These are phyloP conservation scores for Manihot esculenta DNA, from an alignment of 441 rosid genomes.

Conservation along the genomic window DNA sequence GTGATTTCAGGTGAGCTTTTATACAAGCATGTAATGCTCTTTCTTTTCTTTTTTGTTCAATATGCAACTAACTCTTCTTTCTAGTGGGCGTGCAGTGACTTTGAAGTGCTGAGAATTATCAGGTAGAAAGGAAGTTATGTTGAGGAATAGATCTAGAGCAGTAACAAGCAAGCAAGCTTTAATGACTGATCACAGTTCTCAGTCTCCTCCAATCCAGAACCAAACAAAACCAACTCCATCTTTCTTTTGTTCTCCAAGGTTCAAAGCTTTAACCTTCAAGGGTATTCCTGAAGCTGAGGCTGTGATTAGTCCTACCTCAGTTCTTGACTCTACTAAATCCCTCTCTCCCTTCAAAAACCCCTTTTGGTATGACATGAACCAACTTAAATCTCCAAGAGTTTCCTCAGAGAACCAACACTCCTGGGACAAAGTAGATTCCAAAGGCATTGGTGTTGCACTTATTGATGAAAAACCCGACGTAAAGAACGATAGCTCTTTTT, in stretches of 20 bases:
- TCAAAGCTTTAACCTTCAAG: conserved; percentile 51
- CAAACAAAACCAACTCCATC: conserved; percentile 29
- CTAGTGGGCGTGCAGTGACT: conserved; percentile 7
- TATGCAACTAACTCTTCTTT: conserved; percentile 6
- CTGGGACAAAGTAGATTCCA: conserved; percentile 37
- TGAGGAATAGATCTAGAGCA: conserved; percentile 60
- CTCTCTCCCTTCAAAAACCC: conserved; percentile 40
- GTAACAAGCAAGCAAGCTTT: conserved; percentile 56
- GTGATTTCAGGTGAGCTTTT: conserved; percentile 25
- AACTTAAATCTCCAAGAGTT: conserved; percentile 35
- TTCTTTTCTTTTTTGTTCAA: background rate
- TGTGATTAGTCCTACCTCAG: conserved; percentile 60
- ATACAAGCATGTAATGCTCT: background rate
- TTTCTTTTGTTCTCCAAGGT: conserved; percentile 57
- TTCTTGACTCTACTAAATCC: conserved; percentile 47
- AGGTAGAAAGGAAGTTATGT: conserved; percentile 33
- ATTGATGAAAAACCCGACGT: conserved; percentile 28
- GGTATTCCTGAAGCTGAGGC: conserved; percentile 44
- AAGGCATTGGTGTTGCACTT: conserved; percentile 66
- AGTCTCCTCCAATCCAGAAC: conserved; percentile 34
- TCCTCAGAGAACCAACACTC: conserved; percentile 30
- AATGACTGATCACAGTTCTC: conserved; percentile 57
- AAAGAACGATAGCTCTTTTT: conserved; percentile 18
- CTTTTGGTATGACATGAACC: conserved; percentile 30
- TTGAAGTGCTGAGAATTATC: background rate